Percentiles rank a stretch among this genome's conserved stretches.
Evolutionary conservation across 1,139 yeast species (phyloP).

Genomic region (Kodamaea arcana): DNA sequence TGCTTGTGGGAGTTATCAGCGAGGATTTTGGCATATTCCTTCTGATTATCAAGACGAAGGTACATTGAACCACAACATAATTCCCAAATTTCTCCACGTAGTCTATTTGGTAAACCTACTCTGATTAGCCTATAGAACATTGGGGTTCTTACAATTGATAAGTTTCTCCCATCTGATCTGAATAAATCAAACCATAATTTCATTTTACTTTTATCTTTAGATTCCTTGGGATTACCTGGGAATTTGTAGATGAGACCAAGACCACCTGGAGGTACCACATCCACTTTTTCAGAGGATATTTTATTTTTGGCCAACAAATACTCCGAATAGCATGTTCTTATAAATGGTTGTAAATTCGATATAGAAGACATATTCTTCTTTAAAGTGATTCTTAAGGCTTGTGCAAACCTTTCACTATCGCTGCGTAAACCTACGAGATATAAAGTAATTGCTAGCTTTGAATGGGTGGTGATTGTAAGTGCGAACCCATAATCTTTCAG

Average conservation of each 20-base stretch:
- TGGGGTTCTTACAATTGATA: conserved; percentile 70
- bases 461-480: conserved; percentile 63
- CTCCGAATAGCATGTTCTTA: conserved; percentile 79
- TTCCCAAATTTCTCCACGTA: conserved; percentile 97
- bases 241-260: conserved; percentile 77
- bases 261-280: conserved; percentile 74
- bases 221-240: conserved; percentile 82
- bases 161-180: conserved; percentile 76
- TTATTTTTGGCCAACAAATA: conserved; percentile 66
- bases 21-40: conserved; percentile 56
- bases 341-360: conserved; percentile 59
- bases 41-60: conserved; percentile 58
- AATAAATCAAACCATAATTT: conserved; percentile 92
- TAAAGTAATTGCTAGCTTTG: conserved; percentile 58
- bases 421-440: conserved; percentile 78
- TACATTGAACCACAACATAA: conserved; percentile 84
- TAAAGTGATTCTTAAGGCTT: conserved; percentile 56
- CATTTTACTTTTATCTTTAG: conserved; percentile 80
- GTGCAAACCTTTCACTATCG: conserved; percentile 78
- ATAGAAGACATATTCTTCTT: conserved; percentile 62
- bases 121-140: conserved; percentile 78
- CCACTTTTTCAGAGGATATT: conserved; percentile 39
- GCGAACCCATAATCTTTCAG: conserved; percentile 77
- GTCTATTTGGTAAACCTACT: conserved; percentile 86
- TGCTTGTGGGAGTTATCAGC: conserved; percentile 53